phyloP scores from a whole-genome alignment of 176 grass and related monocot species.

The Eragrostis nindensis region DNA sequence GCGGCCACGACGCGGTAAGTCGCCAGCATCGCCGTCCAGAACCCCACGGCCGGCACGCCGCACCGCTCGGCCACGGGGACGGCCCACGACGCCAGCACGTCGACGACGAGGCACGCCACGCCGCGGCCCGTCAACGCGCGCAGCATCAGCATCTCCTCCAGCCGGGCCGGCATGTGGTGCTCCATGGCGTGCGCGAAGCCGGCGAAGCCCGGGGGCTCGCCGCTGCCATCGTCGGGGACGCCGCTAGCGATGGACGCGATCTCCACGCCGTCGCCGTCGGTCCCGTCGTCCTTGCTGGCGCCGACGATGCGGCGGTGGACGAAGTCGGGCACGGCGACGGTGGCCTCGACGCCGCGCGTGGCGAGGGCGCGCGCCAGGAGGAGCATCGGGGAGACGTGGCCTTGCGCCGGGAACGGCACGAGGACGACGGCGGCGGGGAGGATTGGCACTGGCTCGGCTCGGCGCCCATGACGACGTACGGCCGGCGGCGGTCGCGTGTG shows the following conservation, averaged over 20 bases:
- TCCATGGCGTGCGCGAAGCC: too few species aligned
- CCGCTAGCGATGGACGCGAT: neutral
- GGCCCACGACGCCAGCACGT: conserved; percentile 68
- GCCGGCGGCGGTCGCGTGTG: neutral
- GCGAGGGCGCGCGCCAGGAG: conserved; percentile 17
- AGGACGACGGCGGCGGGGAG: neutral
- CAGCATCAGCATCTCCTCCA: conserved; percentile 43
- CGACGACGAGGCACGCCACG: conserved; percentile 49
- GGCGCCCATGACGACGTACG: neutral
- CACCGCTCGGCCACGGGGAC: conserved; percentile 55
- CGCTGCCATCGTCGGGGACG: too few species aligned
- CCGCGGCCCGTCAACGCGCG: neutral
- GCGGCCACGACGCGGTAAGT: conserved; percentile 55
- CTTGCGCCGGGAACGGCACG: conserved; percentile 12
- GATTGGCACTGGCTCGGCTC: neutral
- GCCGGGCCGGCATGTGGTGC: conserved; percentile 30
- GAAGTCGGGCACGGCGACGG: conserved; percentile 5
- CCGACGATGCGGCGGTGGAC: too few species aligned
- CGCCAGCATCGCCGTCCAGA: conserved; percentile 60
- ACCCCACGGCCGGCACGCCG: conserved; percentile 49
- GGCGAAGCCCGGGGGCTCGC: too few species aligned
- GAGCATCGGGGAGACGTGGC: conserved; percentile 53
- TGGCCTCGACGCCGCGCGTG: conserved; percentile 23
- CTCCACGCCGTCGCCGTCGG: too few species aligned
- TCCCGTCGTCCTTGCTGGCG: neutral